Evolutionary conservation across 2,329 filamentous ascomycete species (phyloP).

Genomic region (Clonostachys chloroleuca): DNA sequence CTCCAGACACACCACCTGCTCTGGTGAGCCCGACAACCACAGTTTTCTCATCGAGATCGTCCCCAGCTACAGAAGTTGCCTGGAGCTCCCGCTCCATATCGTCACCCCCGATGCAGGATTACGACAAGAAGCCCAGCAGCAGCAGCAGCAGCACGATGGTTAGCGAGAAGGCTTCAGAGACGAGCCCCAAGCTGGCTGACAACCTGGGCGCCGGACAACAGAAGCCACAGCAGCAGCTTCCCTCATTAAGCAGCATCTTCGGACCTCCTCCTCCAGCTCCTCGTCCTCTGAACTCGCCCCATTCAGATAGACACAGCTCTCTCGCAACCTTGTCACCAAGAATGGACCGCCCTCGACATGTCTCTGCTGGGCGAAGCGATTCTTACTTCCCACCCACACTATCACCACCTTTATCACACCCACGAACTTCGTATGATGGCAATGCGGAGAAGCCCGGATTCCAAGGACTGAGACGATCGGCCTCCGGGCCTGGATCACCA

Average conservation of each 20-base stretch:
- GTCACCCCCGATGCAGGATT: slow-evolving; percentile 53
- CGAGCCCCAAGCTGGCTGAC: slow-evolving; percentile 28
- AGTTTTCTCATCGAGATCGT: slow-evolving; percentile 37
- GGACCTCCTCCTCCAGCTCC: slow-evolving; percentile 40
- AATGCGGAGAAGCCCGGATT: slow-evolving; percentile 7
- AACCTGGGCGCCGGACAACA: slow-evolving; percentile 6
- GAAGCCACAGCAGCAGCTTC: slow-evolving; percentile 42
- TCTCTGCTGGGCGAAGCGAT: slow-evolving; percentile 29
- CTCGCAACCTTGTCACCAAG: slow-evolving; percentile 32
- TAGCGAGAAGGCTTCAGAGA: slow-evolving; percentile 28
- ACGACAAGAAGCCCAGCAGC: slow-evolving; percentile 36
- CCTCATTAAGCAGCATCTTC: slow-evolving; percentile 53
- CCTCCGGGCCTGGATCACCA: slow-evolving; percentile 39
- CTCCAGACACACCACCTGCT: slow-evolving; percentile 50
- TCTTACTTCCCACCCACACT: slow-evolving; percentile 42
- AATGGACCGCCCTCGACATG: slow-evolving; percentile 37
- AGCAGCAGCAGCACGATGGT: slow-evolving; percentile 7
- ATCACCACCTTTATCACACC: slow-evolving; percentile 32
- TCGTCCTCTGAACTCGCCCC: slow-evolving; percentile 38
- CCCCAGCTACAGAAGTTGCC: slow-evolving; percentile 1
- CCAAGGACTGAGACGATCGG: slow-evolving; percentile 17
- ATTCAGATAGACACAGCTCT: slow-evolving; percentile 38
- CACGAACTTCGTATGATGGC: slow-evolving; percentile 40
- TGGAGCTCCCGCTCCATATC: slow-evolving; percentile 24
- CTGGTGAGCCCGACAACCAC: slow-evolving; percentile 46